Base-by-base conservation (phyloP, 202 grass and related monocot genomes). In the Panicum hallii region DNA sequence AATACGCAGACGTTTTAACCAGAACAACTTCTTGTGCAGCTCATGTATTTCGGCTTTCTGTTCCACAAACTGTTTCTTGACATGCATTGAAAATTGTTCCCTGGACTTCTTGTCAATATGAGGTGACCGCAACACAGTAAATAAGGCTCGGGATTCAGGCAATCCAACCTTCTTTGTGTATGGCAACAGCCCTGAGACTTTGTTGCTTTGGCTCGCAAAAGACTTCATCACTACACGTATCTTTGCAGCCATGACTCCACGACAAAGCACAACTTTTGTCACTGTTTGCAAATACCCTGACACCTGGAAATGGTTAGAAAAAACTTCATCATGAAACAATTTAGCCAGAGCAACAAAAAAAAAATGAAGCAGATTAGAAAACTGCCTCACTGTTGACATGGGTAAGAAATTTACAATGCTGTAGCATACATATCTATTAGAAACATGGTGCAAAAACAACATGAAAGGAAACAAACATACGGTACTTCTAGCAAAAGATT, bases 91-190 rank as follows among this genome's bases (percentile, higher is more conserved):
- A 44, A 91, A 91, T 53, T 89, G 86, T 53, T 91, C 82, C 68
- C 90, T 79, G 46, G 86, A 91, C 75, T 91, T 86, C 78, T 91
- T 91, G 44, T 91, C 90, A 65, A 89, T 91, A 71, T 91, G 90
- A 71, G 91, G 86, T 64, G 88, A 93, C n/a, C 88, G 85, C 60
- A 93, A 43, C 70, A 93, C 82, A 0, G 86, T 85, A 70, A 60
- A 73, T 15, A 91, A 63, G 52, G 77, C 23, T 44, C 77, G 82
- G 0, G 88, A 80, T 83, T 87, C 68, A 61, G 84, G 88, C 69
- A 90, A 69, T 61, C 84, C 84, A 15, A 90, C 42, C 88, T 82
- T 90, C 74, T 73, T 70, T 16, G 44, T 43, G 58, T 74, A 72
- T 48, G 79, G 88, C 32, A 56, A 7, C 78, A 90, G 34, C 67